Evolutionary conservation across 768 basidiomycete genomes (phyloP).

Genomic region (Phlebiopsis gigantea): DNA sequence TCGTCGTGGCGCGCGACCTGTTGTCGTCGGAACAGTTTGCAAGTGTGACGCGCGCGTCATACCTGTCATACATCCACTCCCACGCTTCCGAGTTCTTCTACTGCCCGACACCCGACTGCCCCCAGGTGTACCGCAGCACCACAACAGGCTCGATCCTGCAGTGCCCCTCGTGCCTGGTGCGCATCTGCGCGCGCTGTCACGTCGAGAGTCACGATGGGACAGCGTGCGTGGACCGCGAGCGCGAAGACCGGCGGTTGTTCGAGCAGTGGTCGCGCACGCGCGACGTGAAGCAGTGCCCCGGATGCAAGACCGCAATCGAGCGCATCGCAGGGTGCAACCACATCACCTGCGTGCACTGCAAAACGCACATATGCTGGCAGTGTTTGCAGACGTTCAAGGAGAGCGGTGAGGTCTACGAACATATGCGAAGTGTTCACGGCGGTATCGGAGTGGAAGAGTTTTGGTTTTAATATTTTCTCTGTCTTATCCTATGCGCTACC

Average conservation of each 20-base stretch:
- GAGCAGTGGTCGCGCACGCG: constrained; percentile 56
- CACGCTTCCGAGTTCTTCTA: constrained; percentile 60
- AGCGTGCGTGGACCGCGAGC: constrained; percentile 51
- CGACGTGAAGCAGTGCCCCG: constrained; percentile 72
- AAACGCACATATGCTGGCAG: constrained; percentile 78
- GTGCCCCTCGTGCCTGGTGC: constrained; percentile 64
- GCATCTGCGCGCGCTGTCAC: constrained; percentile 64
- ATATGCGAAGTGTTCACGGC: constrained; percentile 69
- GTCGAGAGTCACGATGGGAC: constrained; percentile 60
- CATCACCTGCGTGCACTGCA: constrained; percentile 71
- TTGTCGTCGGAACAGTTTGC: constrained; percentile 51
- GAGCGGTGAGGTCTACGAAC: constrained; percentile 69
- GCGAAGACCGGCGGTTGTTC: constrained; percentile 50
- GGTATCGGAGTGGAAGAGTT: constrained; percentile 41
- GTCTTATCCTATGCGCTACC: neutral
- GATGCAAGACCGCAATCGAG: constrained; percentile 67
- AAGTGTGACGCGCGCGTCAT: constrained; percentile 51
- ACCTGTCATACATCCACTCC: constrained; percentile 54
- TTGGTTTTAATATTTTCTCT: neutral
- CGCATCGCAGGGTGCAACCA: constrained; percentile 77
- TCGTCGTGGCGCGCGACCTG: constrained; percentile 43
- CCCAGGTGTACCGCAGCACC: constrained; percentile 61
- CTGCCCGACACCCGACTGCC: constrained; percentile 79
- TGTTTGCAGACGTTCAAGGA: constrained; percentile 66
- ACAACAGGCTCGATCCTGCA: constrained; percentile 47